Conservation (phyloP, 1,284 basidiomycete species). For the Pseudozyma sp. region DNA sequence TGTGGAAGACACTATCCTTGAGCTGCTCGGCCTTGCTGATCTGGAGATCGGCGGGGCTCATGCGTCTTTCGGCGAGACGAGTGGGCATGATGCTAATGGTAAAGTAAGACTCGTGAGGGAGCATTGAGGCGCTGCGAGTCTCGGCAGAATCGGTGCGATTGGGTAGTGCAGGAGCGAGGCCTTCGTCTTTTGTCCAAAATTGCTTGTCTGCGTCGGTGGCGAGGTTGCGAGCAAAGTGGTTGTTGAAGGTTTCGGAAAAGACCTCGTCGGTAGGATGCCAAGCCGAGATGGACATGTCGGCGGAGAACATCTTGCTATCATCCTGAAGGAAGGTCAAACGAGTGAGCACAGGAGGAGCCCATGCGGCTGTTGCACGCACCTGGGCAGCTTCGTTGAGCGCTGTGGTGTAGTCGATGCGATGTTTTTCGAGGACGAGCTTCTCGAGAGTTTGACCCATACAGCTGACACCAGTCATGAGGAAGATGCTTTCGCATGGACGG, state of each 20-base stretch:
- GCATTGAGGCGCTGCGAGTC: conserved; percentile 12
- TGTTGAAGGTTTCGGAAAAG: conserved; percentile 54
- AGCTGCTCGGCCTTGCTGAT: conserved; percentile 48
- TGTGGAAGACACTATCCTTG: conserved; percentile 53
- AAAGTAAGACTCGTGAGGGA: conserved; percentile 60
- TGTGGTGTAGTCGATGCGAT: conserved; percentile 21
- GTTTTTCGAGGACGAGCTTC: conserved; percentile 37
- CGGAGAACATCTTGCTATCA: conserved; percentile 42
- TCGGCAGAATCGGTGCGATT: conserved; percentile 27
- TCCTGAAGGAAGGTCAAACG: conserved; percentile 56
- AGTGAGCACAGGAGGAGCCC: conserved; percentile 51
- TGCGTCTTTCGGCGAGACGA: conserved; percentile 45
- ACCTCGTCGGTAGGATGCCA: conserved; percentile 63
- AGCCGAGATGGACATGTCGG: conserved; percentile 59
- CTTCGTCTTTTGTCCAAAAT: background rate
- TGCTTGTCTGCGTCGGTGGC: conserved; percentile 22
- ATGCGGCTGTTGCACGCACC: conserved; percentile 35
- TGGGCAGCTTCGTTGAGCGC: conserved; percentile 58
- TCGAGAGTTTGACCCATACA: conserved; percentile 59
- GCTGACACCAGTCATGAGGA: conserved; percentile 47
- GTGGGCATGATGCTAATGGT: conserved; percentile 55
- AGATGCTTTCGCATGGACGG: conserved; percentile 57
- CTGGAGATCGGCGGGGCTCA: conserved; percentile 44
- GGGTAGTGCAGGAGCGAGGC: background rate
- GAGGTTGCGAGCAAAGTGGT: conserved; percentile 26